A percentile compares a stretch with the other conserved stretches of the same genome.
These are phyloP conservation scores for Comarum palustre DNA, from an alignment of 306 rosid species.

Conservation along the genomic window DNA sequence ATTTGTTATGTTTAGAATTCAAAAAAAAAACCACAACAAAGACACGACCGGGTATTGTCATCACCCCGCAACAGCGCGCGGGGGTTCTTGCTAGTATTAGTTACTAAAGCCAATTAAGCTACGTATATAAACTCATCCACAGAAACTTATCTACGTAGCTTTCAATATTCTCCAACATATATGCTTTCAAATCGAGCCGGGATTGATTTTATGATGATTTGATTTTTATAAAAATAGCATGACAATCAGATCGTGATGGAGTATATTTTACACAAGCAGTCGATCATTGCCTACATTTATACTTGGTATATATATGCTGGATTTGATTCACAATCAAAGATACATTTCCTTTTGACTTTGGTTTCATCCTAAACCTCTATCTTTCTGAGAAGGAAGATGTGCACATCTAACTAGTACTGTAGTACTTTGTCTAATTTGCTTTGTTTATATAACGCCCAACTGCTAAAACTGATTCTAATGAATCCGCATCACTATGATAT, in stretches of 20 bases:
- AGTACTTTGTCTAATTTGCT: background rate
- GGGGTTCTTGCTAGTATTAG: no score
- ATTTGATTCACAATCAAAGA: conserved; percentile 22
- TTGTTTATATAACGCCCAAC: conserved; percentile 28
- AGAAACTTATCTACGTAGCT: background rate
- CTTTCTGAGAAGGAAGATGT: background rate
- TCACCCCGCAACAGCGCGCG: no score
- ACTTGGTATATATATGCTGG: background rate
- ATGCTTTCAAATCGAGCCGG: background rate
- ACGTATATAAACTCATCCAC: conserved; percentile 3
- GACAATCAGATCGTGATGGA: background rate
- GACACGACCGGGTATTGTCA: no score
- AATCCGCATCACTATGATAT: conserved; percentile 11
- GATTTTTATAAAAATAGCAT: background rate
- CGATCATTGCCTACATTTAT: background rate
- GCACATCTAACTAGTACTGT: conserved; percentile 13
- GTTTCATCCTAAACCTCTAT: background rate
- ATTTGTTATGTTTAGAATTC: no score
- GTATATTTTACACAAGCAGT: background rate
- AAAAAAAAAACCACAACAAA: no score
- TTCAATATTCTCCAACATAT: background rate
- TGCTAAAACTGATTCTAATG: conserved; percentile 38
- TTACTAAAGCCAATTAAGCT: background rate
- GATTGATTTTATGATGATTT: background rate
- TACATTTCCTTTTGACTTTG: conserved; percentile 5